Evolutionary conservation across 2,329 filamentous ascomycete species (phyloP).

Genomic region (Alternaria brassicae): DNA sequence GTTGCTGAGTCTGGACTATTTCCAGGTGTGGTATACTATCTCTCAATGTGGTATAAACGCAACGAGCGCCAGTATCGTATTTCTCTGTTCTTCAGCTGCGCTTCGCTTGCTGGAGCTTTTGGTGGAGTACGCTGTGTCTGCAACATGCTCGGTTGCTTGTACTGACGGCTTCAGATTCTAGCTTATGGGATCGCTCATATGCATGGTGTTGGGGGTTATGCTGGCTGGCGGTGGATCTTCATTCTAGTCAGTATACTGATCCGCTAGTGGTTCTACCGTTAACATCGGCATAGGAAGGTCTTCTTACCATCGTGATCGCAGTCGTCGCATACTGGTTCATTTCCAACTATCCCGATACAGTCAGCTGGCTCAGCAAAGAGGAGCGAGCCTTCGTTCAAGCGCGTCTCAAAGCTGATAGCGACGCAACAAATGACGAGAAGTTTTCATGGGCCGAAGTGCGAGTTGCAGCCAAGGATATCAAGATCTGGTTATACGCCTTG

Average conservation of each 20-base stretch:
- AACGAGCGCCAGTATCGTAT: constrained; percentile 66
- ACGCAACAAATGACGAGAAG: constrained; percentile 71
- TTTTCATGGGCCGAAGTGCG: constrained; percentile 73
- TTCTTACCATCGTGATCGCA: constrained; percentile 47
- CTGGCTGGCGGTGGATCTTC: constrained; percentile 53
- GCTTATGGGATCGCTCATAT: constrained; percentile 68
- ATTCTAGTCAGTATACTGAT: constrained; percentile 39
- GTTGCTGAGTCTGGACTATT: constrained; percentile 49
- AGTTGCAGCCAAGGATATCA: constrained; percentile 62
- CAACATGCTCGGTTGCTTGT: not conserved
- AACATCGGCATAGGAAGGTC: constrained; percentile 39
- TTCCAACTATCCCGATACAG: constrained; percentile 69
- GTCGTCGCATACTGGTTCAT: constrained; percentile 62
- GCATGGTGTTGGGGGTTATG: constrained; percentile 59
- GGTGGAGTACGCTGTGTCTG: constrained; percentile 55
- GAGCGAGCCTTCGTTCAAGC: constrained; percentile 65
- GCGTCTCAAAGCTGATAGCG: constrained; percentile 71
- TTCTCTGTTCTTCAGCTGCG: constrained; percentile 66
- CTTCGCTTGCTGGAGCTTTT: constrained; percentile 66
- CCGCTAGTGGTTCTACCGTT: not conserved
- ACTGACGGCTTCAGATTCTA: not conserved
- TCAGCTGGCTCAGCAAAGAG: constrained; percentile 62
- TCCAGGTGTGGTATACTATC: constrained; percentile 59
- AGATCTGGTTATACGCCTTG: constrained; percentile 67
- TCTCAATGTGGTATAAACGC: constrained; percentile 69